phyloP scores from a whole-genome alignment of 2,329 filamentous ascomycete species.

The Penicillium sumatraense region DNA sequence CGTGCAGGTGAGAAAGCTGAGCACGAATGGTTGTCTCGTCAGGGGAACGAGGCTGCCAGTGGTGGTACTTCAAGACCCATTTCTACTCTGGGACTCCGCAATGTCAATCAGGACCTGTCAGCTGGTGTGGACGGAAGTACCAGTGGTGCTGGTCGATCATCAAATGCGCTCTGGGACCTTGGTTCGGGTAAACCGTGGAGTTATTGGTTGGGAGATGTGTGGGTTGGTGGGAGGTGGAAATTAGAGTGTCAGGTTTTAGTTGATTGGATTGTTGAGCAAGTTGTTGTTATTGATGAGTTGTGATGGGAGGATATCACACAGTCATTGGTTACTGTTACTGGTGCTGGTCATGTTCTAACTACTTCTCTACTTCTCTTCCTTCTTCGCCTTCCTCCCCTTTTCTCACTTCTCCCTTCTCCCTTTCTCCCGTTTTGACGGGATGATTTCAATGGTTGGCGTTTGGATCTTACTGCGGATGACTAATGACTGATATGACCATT shows the following conservation, averaged over 20 bases:
- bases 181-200: slow-evolving; percentile 31
- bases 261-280: slow-evolving; percentile 46
- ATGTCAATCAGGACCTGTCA: slow-evolving; percentile 35
- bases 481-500: slow-evolving; percentile 28
- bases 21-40: slow-evolving; percentile 69
- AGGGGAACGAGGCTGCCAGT: slow-evolving; percentile 45
- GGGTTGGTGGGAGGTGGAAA: slow-evolving; percentile 47
- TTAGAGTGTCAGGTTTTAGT: slow-evolving; percentile 45
- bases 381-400: neutral
- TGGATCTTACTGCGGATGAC: slow-evolving; percentile 12
- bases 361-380: neutral
- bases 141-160: slow-evolving; percentile 20
- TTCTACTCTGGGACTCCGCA: slow-evolving; percentile 22
- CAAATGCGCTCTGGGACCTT: slow-evolving; percentile 31
- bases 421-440: too few relatives aligned
- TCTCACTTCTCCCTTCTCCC: neutral
- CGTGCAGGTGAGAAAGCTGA: slow-evolving; percentile 74
- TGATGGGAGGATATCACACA: slow-evolving; percentile 13
- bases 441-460: too few relatives aligned
- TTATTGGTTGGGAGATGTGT: slow-evolving; percentile 44
- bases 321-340: neutral
- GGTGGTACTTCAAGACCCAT: slow-evolving; percentile 3
- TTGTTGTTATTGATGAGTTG: slow-evolving; percentile 43
- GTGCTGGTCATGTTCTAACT: neutral
- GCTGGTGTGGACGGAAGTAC: slow-evolving; percentile 19